Percentiles rank a stretch among this genome's conserved stretches.
These are phyloP conservation scores for Leishmania guyanensis DNA, from an alignment of 208 protist genomes.

Conservation along the genomic window DNA sequence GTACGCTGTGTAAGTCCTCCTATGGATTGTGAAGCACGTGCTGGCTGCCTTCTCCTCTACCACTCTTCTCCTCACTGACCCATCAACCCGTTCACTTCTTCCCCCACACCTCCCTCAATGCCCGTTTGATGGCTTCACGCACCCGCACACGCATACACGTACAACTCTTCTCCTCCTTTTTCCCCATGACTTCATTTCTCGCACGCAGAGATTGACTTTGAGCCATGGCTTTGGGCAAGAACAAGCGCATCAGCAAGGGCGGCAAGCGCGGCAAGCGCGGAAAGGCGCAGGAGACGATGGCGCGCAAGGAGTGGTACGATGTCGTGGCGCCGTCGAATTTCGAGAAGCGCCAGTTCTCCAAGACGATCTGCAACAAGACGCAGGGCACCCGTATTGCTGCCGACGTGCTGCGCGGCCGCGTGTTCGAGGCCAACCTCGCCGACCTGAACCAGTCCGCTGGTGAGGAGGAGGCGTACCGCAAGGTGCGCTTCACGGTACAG, in stretches of 20 bases:
- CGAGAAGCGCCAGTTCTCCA: slow-evolving; percentile 93
- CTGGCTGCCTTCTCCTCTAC: too few relatives aligned
- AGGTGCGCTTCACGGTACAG: slow-evolving; percentile 97
- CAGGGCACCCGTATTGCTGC: slow-evolving; percentile 95
- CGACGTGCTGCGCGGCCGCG: slow-evolving; percentile 96
- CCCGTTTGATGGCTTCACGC: background rate
- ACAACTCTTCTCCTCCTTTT: background rate
- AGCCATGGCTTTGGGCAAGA: slow-evolving; percentile 94
- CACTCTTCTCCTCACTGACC: background rate
- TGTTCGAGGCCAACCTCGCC: slow-evolving; percentile 97
- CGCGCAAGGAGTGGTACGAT: slow-evolving; percentile 99
- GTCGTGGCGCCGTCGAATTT: slow-evolving; percentile 98
- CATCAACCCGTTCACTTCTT: background rate
- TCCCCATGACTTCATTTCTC: background rate
- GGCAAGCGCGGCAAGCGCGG: slow-evolving; percentile 95
- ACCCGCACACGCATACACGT: background rate
- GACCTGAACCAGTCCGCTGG: slow-evolving; percentile 95
- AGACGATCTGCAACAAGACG: slow-evolving; percentile 98
- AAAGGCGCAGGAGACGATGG: slow-evolving; percentile 96
- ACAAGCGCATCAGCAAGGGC: slow-evolving; percentile 96
- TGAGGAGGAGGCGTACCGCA: slow-evolving; percentile 92
- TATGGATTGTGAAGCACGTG: too few relatives aligned
- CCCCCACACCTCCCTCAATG: background rate
- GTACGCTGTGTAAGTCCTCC: too few relatives aligned
- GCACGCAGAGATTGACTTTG: background rate